phyloP scores from a whole-genome alignment of 768 basidiomycete species.

The Mycena rosella region DNA sequence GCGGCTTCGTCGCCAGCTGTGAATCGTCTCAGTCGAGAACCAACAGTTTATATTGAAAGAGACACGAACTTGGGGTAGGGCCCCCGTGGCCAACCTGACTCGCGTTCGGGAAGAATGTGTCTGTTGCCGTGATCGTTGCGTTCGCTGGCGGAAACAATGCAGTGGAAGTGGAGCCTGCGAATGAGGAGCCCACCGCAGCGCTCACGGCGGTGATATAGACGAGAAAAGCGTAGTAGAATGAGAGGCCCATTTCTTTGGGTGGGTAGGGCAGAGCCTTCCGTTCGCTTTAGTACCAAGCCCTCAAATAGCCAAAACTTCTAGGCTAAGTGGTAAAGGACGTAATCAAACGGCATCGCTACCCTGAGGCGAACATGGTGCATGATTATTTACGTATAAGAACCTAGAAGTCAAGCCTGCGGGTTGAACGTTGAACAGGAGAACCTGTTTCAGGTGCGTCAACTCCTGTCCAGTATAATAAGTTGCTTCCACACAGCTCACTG shows the following conservation, averaged over 20 bases:
- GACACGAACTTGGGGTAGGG: neutral
- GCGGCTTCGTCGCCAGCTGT: conserved; percentile 53
- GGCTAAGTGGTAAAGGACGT: too few species aligned
- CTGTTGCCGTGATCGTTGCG: neutral
- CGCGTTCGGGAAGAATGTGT: conserved; percentile 11
- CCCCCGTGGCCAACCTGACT: neutral
- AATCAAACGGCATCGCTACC: too few species aligned
- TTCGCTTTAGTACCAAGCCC: too few species aligned
- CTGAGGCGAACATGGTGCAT: too few species aligned
- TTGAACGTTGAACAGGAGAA: too few species aligned
- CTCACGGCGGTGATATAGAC: neutral
- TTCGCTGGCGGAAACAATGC: conserved; percentile 9
- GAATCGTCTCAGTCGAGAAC: neutral
- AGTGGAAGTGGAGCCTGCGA: conserved; percentile 3
- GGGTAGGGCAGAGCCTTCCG: too few species aligned
- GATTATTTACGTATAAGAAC: too few species aligned
- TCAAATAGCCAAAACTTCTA: too few species aligned
- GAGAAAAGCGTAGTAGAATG: neutral
- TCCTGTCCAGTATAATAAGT: too few species aligned
- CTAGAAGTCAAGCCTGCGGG: too few species aligned
- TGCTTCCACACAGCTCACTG: too few species aligned
- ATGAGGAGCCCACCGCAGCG: conserved; percentile 4
- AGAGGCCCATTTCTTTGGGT: neutral
- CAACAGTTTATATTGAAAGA: neutral
- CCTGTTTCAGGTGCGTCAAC: too few species aligned